Conservation (phyloP, 83 land plant genomes). For the Picea abies region DNA sequence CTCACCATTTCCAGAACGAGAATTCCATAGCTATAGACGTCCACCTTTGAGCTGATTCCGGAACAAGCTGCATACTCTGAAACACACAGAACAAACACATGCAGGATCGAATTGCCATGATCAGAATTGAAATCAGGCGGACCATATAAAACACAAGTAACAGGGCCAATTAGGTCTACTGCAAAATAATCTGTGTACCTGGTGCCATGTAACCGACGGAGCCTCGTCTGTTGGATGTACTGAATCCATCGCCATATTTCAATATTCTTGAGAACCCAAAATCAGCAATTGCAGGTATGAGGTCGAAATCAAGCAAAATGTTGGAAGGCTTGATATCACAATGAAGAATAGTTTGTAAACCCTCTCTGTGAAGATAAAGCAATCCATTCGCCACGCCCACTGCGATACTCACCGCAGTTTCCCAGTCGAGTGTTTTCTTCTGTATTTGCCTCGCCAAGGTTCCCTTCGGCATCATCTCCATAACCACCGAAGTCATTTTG, state of each 20-base stretch:
- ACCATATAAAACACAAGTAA: too few relatives aligned
- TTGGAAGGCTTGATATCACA: slow-evolving; percentile 28
- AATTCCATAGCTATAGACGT: too few relatives aligned
- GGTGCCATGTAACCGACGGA: neutral
- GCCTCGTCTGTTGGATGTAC: neutral
- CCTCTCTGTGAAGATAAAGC: slow-evolving; percentile 73
- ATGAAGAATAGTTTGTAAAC: slow-evolving; percentile 47
- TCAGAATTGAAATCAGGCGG: neutral
- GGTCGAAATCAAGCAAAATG: too few relatives aligned
- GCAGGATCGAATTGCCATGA: neutral
- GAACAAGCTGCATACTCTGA: slow-evolving; percentile 43
- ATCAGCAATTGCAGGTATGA: too few relatives aligned
- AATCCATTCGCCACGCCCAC: slow-evolving; percentile 64
- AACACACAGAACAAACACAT: neutral
- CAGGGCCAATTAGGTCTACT: too few relatives aligned
- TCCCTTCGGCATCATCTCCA: neutral
- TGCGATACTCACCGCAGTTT: slow-evolving; percentile 47
- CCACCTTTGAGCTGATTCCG: too few relatives aligned
- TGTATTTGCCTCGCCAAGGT: neutral
- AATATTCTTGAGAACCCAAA: neutral
- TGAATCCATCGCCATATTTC: neutral
- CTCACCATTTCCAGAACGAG: too few relatives aligned
- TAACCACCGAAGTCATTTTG: neutral
- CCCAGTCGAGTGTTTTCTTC: slow-evolving; percentile 27
- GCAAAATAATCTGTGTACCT: neutral